Evolutionary conservation across 2,329 filamentous ascomycete genomes (phyloP), one percentile per base, ranked within the genome.

Genomic region (Nemania sp.): DNA sequence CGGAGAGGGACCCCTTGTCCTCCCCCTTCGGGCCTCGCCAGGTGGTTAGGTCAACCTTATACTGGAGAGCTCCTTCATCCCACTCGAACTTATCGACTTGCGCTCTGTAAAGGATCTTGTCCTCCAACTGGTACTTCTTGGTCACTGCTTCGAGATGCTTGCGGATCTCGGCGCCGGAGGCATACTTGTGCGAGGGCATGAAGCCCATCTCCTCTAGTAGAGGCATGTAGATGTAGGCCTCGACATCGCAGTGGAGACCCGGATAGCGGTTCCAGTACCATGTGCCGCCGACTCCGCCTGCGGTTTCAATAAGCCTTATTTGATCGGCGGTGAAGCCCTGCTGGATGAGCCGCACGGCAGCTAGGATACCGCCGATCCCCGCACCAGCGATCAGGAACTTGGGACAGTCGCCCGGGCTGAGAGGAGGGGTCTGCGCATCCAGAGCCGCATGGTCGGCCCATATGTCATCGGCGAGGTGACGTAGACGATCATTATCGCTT

Each of bases 171-270:
- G 74, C 60, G 2, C 78, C 81, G 0, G 77, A 53, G 0, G 75
- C 74, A 55, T 82, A 82, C 51, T 78, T 80, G 51, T 86, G 79
- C 18, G 79, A 84, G 0, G 88, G 89, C 74, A 89, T 83, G 72
- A 88, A 89, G 0, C 84, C 84, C 1, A 82, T 88, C 75, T 90
- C 87, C 67, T 90, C 88, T 1, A 90, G 80, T 13, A 89, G 76
- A 3, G 88, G 87, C 77, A 90, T 77, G 72, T 90, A 90, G n/a
- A 83, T 80, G 71, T 87, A 89, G 59, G 82, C 82, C 76, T 91
- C 88, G 2, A 88, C 78, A 72, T 91, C 88, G 73, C 88, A 90
- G 70, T 81, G 80, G 7, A 85, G 73, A 0, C 83, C 84, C 0
- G 84, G 84, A 64, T 85, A 87, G 0, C 83, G 77, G 67, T 86